Evolutionary conservation across 495 filamentous ascomycete genomes (phyloP), one percentile per base, ranked within the genome.

Genomic region (Evansstolkia leycettana): DNA sequence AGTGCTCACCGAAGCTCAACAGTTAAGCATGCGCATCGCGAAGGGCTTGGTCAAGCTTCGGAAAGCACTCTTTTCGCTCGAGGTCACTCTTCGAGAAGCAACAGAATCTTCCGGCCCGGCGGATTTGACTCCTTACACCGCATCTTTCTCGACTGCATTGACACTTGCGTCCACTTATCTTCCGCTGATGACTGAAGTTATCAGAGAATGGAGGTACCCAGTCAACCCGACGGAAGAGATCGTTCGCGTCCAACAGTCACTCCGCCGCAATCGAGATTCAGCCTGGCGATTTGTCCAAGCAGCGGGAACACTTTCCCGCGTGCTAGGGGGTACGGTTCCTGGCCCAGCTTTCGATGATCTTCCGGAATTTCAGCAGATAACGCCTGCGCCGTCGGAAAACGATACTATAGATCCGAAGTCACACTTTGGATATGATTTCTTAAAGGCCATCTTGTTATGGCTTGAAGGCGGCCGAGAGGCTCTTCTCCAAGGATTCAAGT

Each of bases 231-330:
- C 55, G 5, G 44, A 51, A 2, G 62, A 73, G 23, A 68, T 70
- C 26, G 67, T 80, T 18, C 34, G 45, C 3, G 45, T 74, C 5
- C 73, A 81, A 43, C 64, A 72, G 42, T 64, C 67, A 3, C 59
- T 79, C 13, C 74, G 76, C 12, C 57, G 54, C 7, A 63, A 75
- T 34, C 72, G 80, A 16, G 64, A 74, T 26, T 58, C 69, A 12
- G 55, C 68, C n/a, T 70, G 75, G 46, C 58, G 74, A 28, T 83
- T 83, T 50, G 65, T 82, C 4, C 78, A 81, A 54, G 78, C 76
- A n/a, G 62, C 74, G 16, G 80, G 79, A 17, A 71, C 72, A 7
- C 47, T 84, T 13, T 57, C 73, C 11, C 54, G 64, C 16, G 61
- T 68, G 5, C 52, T 83, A 11, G 73, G 72, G 33, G 69, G 68